A percentile compares a stretch with the other conserved stretches of the same genome.
These are phyloP conservation scores for Pythium aquatile DNA, from an alignment of 352 stramenopile genomes.

Conservation along the genomic window DNA sequence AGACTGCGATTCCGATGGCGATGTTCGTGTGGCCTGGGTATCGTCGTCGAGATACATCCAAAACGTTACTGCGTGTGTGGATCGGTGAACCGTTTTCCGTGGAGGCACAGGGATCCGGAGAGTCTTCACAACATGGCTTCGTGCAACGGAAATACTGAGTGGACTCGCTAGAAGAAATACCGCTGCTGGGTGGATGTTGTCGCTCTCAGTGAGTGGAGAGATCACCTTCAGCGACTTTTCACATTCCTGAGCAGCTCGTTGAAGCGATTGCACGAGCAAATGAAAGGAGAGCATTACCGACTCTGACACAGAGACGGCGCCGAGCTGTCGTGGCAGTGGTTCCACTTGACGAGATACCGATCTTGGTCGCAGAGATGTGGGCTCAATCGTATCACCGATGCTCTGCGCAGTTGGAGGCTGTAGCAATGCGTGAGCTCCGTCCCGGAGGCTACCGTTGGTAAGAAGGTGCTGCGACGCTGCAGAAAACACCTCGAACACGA, in stretches of 20 bases:
- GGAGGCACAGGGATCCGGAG: background rate
- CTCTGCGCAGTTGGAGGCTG: too few relatives aligned
- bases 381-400: too few relatives aligned
- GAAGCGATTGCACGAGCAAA: background rate
- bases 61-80: background rate
- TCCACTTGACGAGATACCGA: background rate
- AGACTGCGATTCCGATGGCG: background rate
- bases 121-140: conserved; percentile 11
- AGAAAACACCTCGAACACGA: conserved; percentile 7
- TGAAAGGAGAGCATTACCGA: background rate
- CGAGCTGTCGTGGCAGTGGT: background rate
- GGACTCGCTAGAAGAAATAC: conserved; percentile 20
- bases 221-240: background rate
- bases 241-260: background rate
- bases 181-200: background rate
- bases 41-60: background rate
- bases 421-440: background rate
- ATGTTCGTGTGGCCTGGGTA: background rate
- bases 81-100: background rate
- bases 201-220: background rate
- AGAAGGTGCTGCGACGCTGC: background rate
- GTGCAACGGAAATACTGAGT: conserved; percentile 5
- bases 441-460: background rate
- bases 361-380: background rate
- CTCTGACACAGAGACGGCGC: background rate